Evolutionary conservation across 192 early-diverging fungal genomes (phyloP).

Genomic region (Pilaira anomala): DNA sequence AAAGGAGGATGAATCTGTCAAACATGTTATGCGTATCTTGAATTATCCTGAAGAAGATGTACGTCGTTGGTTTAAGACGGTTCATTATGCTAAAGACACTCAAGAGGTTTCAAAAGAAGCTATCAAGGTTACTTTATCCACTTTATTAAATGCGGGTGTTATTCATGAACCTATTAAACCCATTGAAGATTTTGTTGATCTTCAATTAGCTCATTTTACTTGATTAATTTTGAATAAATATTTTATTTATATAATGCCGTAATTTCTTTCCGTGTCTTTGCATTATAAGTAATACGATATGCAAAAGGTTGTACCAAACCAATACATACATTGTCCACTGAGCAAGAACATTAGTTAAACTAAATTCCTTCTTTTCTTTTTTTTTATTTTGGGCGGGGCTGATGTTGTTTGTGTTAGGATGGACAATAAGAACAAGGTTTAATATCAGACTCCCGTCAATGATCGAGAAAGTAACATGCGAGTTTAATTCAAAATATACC

Average conservation of each 20-base stretch:
- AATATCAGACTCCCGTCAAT: no score
- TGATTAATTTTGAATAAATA: slow-evolving; percentile 55
- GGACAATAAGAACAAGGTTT: no score
- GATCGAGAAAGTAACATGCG: no score
- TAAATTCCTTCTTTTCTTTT: no score
- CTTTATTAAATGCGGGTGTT: slow-evolving; percentile 58
- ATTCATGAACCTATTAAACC: slow-evolving; percentile 39
- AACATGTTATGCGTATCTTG: slow-evolving; percentile 49
- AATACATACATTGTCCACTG: background rate
- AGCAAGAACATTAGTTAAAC: no score
- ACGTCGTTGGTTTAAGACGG: slow-evolving; percentile 61
- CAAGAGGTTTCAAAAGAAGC: slow-evolving; percentile 39
- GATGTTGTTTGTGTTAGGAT: background rate
- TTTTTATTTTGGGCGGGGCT: background rate
- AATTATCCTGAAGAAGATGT: slow-evolving; percentile 57
- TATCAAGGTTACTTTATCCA: slow-evolving; percentile 45
- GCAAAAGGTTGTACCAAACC: slow-evolving; percentile 63
- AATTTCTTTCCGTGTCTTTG: background rate
- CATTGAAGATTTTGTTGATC: background rate
- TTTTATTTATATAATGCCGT: background rate
- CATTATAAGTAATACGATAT: slow-evolving; percentile 57
- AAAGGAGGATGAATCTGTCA: slow-evolving; percentile 43
- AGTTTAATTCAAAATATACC: no score
- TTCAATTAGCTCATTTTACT: slow-evolving; percentile 11
- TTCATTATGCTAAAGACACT: slow-evolving; percentile 50